Evolutionary conservation across 129 eudicot species (phyloP).

Genomic region (Chrysanthemum seticuspe): DNA sequence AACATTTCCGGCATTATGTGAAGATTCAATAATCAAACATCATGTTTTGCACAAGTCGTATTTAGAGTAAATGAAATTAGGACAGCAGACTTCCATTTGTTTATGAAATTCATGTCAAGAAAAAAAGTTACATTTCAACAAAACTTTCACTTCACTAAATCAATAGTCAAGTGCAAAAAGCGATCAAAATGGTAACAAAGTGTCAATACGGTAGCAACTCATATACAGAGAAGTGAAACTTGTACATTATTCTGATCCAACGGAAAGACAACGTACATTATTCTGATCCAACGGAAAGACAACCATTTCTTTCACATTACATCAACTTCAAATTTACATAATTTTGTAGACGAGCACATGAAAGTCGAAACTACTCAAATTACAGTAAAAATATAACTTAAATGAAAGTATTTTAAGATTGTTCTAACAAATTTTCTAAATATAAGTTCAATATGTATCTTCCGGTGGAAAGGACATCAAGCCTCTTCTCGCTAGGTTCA

Average conservation of each 20-base stretch:
- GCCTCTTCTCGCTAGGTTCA: conserved; percentile 91
- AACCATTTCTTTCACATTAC: conserved; percentile 9
- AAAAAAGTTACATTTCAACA: not conserved
- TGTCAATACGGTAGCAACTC: conserved; percentile 10
- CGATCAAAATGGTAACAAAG: not conserved
- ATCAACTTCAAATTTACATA: conserved; percentile 4
- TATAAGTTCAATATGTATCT: conserved; percentile 90
- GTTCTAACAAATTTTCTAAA: conserved; percentile 68
- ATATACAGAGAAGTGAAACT: conserved; percentile 14
- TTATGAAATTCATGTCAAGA: too few species aligned
- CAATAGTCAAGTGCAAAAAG: too few species aligned
- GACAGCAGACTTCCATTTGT: too few species aligned
- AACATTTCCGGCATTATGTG: too few species aligned
- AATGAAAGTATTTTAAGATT: conserved; percentile 37
- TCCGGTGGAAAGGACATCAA: conserved; percentile 89
- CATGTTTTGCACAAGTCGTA: too few species aligned
- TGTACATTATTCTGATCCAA: conserved; percentile 10
- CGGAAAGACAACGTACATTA: conserved; percentile 5
- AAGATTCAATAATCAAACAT: too few species aligned
- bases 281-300: not conserved
- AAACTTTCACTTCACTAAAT: not conserved
- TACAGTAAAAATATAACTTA: conserved; percentile 1
- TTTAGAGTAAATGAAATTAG: too few species aligned
- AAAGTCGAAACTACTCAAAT: conserved; percentile 2
- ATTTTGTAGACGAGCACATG: not conserved